Evolutionary conservation across 2,329 filamentous ascomycete genomes (phyloP).

Genomic region (Trichophyton mentagrophytes): DNA sequence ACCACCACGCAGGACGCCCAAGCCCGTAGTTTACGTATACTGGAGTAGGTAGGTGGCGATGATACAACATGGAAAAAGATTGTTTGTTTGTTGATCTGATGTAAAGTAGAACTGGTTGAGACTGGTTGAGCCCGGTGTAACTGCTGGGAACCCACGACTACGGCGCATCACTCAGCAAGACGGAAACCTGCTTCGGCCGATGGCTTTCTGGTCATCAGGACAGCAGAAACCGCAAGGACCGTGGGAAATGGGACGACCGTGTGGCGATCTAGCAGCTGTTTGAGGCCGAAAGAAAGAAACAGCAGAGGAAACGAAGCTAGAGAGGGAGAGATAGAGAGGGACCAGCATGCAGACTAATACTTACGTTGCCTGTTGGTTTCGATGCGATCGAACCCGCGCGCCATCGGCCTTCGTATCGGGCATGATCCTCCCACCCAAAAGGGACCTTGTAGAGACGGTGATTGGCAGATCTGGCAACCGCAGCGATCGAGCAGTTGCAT

Average conservation of each 20-base stretch:
- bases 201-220: not conserved
- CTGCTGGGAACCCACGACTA: not conserved
- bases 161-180: too few relatives aligned
- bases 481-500: not conserved
- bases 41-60: too few relatives aligned
- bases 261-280: not conserved
- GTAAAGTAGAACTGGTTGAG: too few relatives aligned
- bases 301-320: not conserved
- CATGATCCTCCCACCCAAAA: too few relatives aligned
- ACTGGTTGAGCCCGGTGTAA: not conserved
- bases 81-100: slow-evolving; percentile 1
- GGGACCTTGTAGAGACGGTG: not conserved
- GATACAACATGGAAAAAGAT: not conserved
- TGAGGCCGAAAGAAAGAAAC: too few relatives aligned
- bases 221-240: not conserved
- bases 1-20: too few relatives aligned
- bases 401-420: not conserved
- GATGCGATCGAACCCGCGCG: not conserved
- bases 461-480: not conserved
- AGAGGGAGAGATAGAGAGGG: not conserved
- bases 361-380: too few relatives aligned
- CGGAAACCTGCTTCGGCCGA: not conserved
- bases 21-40: too few relatives aligned
- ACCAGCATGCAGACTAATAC: not conserved
- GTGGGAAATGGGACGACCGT: not conserved